Percentiles rank a stretch among this genome's conserved stretches.
These are phyloP conservation scores for Cardiosporidium cionae DNA, from an alignment of 169 alveolate genomes.

Conservation along the genomic window DNA sequence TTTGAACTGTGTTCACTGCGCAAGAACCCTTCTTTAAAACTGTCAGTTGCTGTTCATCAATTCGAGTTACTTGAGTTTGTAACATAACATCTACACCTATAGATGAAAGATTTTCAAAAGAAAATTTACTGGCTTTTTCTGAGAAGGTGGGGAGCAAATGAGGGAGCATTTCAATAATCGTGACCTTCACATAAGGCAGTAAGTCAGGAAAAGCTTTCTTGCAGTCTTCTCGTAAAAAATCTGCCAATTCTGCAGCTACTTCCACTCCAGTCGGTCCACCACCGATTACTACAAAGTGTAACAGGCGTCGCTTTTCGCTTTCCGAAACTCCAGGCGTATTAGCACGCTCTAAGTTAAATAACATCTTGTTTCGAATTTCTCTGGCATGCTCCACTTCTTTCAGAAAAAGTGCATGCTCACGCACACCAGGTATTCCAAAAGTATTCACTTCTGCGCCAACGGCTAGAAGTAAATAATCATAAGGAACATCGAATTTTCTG, in stretches of 20 bases:
- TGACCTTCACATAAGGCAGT: background rate
- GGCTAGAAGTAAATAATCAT: slow-evolving; percentile 27
- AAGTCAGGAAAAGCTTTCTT: background rate
- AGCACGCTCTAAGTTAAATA: slow-evolving; percentile 22
- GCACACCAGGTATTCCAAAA: slow-evolving; percentile 24
- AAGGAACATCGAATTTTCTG: slow-evolving; percentile 10
- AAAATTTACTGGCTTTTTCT: background rate
- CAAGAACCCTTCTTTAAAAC: background rate
- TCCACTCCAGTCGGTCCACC: slow-evolving; percentile 49
- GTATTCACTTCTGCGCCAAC: slow-evolving; percentile 41
- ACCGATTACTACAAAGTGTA: slow-evolving; percentile 40
- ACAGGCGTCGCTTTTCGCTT: slow-evolving; percentile 13
- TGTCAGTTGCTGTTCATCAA: background rate
- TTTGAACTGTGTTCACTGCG: too few species aligned
- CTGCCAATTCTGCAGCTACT: slow-evolving; percentile 34
- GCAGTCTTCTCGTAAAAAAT: slow-evolving; percentile 13
- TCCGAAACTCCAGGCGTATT: slow-evolving; percentile 8
- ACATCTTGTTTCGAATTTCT: background rate
- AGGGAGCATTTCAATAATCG: slow-evolving; percentile 19
- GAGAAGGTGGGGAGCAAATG: slow-evolving; percentile 11
- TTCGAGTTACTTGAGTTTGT: background rate
- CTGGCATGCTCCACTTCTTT: slow-evolving; percentile 31
- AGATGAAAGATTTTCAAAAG: background rate
- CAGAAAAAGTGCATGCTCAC: slow-evolving; percentile 27
- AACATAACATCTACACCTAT: background rate